These are phyloP conservation scores for Tagetes patula DNA, from an alignment of 129 eudicot species.

Conservation along the genomic window DNA sequence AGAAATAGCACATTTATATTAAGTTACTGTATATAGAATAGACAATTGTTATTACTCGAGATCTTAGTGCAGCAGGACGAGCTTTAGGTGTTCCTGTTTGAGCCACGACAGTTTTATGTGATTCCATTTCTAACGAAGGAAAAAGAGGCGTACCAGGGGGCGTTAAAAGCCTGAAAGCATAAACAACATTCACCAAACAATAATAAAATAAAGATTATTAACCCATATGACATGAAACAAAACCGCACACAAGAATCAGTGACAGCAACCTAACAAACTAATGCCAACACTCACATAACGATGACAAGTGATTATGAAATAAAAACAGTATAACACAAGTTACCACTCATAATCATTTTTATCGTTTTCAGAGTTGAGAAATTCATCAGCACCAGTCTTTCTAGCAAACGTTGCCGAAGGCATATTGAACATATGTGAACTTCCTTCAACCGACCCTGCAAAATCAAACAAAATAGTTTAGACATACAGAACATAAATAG, in stretches of 20 bases:
- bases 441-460: constrained; percentile 67
- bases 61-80: constrained; percentile 76
- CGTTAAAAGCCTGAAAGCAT: constrained; percentile 82
- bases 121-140: constrained; percentile 89
- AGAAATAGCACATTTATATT: constrained; percentile 3
- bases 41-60: constrained; percentile 60
- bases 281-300: not conserved
- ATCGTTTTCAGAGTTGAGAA: constrained; percentile 84
- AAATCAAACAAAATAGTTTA: constrained; percentile 20
- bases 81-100: constrained; percentile 75
- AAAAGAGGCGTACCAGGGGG: constrained; percentile 99
- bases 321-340: constrained; percentile 9
- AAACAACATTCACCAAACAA: constrained; percentile 7
- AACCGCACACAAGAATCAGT: not conserved
- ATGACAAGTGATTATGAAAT: constrained; percentile 5
- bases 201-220: not conserved
- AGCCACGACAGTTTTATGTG: constrained; percentile 58
- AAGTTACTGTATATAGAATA: constrained; percentile 5
- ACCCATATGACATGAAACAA: not conserved
- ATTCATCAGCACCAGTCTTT: constrained; percentile 80
- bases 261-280: not conserved
- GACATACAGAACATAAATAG: not conserved
- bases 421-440: constrained; percentile 69
- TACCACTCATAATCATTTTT: constrained; percentile 99
- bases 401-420: constrained; percentile 54